phyloP scores from a whole-genome alignment of 2,329 filamentous ascomycete species.

The Fusarium miscanthi region DNA sequence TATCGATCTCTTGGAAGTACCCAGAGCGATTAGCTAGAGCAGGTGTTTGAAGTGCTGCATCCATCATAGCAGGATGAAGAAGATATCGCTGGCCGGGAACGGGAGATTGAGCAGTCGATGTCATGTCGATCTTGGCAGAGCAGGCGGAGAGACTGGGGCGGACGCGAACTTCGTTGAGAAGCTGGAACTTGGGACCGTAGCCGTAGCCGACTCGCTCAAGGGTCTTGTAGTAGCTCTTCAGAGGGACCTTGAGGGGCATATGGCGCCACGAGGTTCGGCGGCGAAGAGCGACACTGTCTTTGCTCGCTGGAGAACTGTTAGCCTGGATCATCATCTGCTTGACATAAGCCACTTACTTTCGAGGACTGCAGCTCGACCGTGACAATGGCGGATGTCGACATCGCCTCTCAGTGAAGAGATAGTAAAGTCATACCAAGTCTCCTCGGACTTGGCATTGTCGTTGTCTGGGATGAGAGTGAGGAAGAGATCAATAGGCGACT shows the following conservation, averaged over 20 bases:
- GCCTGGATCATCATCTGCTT: neutral
- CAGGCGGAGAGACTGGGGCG: conserved; percentile 37
- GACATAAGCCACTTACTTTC: conserved; percentile 15
- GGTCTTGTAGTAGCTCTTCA: conserved; percentile 42
- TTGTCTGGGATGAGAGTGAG: conserved; percentile 35
- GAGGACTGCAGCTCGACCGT: conserved; percentile 31
- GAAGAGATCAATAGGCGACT: conserved; percentile 35
- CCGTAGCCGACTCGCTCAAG: conserved; percentile 40
- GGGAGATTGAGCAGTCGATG: conserved; percentile 24
- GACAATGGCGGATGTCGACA: conserved; percentile 40
- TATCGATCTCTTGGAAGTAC: conserved; percentile 40
- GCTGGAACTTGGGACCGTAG: conserved; percentile 41
- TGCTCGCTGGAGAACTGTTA: conserved; percentile 1
- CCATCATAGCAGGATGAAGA: conserved; percentile 41
- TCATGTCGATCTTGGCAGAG: conserved; percentile 39
- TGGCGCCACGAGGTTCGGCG: conserved; percentile 38
- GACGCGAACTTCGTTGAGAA: conserved; percentile 38
- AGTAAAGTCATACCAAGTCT: conserved; percentile 39
- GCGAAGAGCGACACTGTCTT: neutral
- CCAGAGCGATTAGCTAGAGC: conserved; percentile 39
- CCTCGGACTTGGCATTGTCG: conserved; percentile 30
- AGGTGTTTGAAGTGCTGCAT: conserved; percentile 40
- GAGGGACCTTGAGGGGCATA: conserved; percentile 36
- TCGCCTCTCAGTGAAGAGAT: conserved; percentile 41
- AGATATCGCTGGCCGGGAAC: conserved; percentile 39